Percentiles rank a stretch among this genome's conserved stretches.
Evolutionary conservation across 306 rosid species (phyloP).

Genomic region (Arachis hypogaea): DNA sequence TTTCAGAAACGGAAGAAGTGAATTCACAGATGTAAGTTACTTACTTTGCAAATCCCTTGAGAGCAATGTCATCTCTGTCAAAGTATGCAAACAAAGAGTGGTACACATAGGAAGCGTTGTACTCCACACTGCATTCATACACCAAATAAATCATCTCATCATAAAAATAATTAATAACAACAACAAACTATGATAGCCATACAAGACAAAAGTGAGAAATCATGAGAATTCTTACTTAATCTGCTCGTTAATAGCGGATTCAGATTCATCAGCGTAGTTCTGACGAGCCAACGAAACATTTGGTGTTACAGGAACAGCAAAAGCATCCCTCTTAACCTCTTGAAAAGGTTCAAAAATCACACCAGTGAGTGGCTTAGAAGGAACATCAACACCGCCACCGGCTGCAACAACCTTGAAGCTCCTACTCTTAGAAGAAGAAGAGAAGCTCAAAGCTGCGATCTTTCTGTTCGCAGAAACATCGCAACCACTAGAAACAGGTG

Average conservation of each 20-base stretch:
- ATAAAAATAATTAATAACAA: too few relatives aligned
- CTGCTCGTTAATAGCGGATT: conserved; percentile 55
- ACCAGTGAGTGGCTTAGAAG: conserved; percentile 9
- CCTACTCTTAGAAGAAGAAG: neutral
- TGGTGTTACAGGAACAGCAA: conserved; percentile 36
- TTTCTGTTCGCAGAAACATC: conserved; percentile 4
- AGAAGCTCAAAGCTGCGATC: too few relatives aligned
- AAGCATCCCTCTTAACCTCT: conserved; percentile 47
- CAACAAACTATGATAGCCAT: too few relatives aligned
- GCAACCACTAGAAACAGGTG: conserved; percentile 36
- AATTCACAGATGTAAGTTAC: neutral
- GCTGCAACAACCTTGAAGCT: conserved; percentile 30
- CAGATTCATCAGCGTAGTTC: conserved; percentile 39
- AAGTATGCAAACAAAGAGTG: conserved; percentile 64
- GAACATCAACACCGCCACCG: conserved; percentile 32
- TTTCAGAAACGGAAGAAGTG: neutral
- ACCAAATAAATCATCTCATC: neutral
- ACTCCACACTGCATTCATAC: conserved; percentile 54
- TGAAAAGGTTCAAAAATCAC: conserved; percentile 53
- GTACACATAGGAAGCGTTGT: conserved; percentile 63
- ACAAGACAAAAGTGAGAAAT: neutral
- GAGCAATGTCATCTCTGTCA: conserved; percentile 63
- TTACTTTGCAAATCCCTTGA: conserved; percentile 61
- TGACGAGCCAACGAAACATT: conserved; percentile 61
- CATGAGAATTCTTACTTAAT: conserved; percentile 42